A percentile compares a stretch with the other conserved stretches of the same genome.
Conservation (phyloP, 306 rosid genomes). For the Urtica urens region DNA sequence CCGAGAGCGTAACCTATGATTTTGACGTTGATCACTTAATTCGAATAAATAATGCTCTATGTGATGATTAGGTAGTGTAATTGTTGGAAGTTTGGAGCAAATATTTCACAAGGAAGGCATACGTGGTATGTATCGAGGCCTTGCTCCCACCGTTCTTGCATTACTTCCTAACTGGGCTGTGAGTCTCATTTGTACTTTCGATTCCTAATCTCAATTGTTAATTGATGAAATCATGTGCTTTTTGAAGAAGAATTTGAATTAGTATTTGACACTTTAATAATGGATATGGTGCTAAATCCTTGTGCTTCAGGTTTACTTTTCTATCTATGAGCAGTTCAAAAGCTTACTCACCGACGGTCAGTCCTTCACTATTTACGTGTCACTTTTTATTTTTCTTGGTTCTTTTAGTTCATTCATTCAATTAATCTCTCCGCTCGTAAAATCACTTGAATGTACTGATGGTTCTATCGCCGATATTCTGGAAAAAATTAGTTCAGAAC, state of each 20-base stretch:
- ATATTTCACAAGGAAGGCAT: conserved; percentile 70
- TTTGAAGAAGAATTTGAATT: not conserved
- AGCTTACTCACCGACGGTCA: conserved; percentile 49
- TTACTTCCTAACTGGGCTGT: conserved; percentile 94
- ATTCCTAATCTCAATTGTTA: no score
- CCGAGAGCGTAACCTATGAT: no score
- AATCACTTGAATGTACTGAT: no score
- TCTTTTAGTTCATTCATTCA: no score
- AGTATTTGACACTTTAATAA: not conserved
- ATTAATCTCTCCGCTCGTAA: no score
- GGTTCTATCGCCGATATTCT: no score
- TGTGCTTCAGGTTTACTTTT: conserved; percentile 50
- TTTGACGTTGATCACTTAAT: not conserved
- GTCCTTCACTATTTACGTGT: conserved; percentile 19
- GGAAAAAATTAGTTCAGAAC: no score
- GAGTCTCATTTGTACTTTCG: conserved; percentile 21
- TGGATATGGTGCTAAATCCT: not conserved
- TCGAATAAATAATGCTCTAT: not conserved
- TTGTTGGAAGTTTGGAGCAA: conserved; percentile 65
- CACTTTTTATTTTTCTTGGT: not conserved
- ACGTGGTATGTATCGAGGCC: conserved; percentile 89
- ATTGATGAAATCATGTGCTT: not conserved
- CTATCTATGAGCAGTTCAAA: conserved; percentile 60
- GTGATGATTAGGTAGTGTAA: conserved; percentile 47
- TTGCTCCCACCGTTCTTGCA: conserved; percentile 74